Base-by-base conservation (phyloP, 2,329 filamentous ascomycete species). In the Botryosphaeria dothidea region DNA sequence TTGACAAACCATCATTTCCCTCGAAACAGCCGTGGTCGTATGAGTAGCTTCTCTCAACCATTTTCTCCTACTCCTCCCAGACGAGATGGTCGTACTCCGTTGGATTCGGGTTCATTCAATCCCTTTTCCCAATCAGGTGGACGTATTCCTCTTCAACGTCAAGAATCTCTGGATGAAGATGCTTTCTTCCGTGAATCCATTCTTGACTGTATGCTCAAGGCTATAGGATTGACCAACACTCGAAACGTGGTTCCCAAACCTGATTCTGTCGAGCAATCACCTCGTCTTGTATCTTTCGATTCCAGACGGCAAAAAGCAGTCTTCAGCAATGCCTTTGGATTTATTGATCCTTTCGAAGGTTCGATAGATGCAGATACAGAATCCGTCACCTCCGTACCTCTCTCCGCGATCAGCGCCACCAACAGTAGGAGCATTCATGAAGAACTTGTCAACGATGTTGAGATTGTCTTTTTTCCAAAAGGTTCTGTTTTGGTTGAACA, bases 381-480 rank as follows among this genome's bases (percentile, higher is more conserved):
- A 68, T 97, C 94, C 0, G 82, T 94, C 71, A 88, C 91, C 27
- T 87, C 79, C 3, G 80, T 80, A 5, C 79, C 78, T 4, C 71
- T 80, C 9, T 81, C 80, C 3, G 76, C 75, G 31, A 74, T 79
- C 52, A 87, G 87, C 3, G 83, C 87, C 46, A 56, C 36, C 38
- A 56, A 66, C 57, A 41, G 43, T 23, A 49, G 63, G n/a, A 84
- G 85, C 3, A 85, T 87, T 0, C 81, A 84, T 5, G 88, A 92
- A 66, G 94, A 98, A 67, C 86, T 98, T 79, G 90, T 90, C 68
- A 90, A 96, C 67, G 95, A 99, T 62, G 87, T 98, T 2, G 95
- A 99, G 74, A 97, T 99, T 69, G 95, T 99, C 5, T 98, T 92
- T 80, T 99, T 99, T 69, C 94, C 93, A 0, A 92, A 98, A 75